Base-by-base conservation (phyloP, 75 land plant species). In the Sequoia sempervirens region DNA sequence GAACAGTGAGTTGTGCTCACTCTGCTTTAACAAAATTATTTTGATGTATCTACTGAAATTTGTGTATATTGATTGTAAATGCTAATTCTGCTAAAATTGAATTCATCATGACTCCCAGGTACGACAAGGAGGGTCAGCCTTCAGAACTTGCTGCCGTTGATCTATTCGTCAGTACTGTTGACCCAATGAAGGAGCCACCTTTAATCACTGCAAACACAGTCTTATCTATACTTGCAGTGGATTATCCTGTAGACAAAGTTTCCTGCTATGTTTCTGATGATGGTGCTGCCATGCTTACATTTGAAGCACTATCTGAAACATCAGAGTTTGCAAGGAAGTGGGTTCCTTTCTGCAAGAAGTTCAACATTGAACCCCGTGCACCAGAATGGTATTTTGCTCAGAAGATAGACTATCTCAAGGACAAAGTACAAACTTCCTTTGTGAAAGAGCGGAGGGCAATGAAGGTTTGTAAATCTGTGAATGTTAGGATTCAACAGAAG, bases 141-240 rank as follows among this genome's bases (percentile, higher is more conserved):
- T 95, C 94, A 26, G 86, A 88, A 75, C 84, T 95, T 34, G 90
- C 94, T 45, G 84, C 85, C 28, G 90, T 95, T 79, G 97, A 95
- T 83, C 83, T 95, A 36, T 95, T 90, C 85, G 97, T 95, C 47
- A 92, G 94, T 75, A 94, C 96, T n/a, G 94, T 92, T 43, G 89
- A 94, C 76, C 95, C 96, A 9, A 13, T 89, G 87, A 95, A 95
- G 86, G 97, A 95, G 85, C 97, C 97, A 47, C 97, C 97, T 11
- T 52, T 95, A 37, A 92, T 95, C 66, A 93, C 97, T 73, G 97
- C 96, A 47, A 95, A 95, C 81, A 95, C 95, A 2, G 91, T 95
- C 68, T 78, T 95, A n/a, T 95, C 97, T 26, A 95, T 95, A 50
- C 89, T 95, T 58, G 87, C 97, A 7, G 96, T 91, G 76, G 97